Conservation (phyloP, 192 early-diverging fungal genomes). For the Coemansia sp. region DNA sequence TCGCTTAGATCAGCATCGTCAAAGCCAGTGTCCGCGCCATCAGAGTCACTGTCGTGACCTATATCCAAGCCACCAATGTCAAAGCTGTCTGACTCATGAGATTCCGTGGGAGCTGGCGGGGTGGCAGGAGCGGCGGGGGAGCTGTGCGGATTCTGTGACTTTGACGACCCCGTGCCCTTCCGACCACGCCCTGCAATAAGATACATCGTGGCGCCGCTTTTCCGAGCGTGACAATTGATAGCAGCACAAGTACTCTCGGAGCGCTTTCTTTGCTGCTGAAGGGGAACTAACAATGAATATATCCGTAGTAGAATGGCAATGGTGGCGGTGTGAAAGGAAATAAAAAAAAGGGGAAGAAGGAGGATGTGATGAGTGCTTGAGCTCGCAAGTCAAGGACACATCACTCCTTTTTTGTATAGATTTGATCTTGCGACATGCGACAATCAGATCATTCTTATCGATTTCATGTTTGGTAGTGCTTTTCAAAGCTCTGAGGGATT, state of each 20-base stretch:
- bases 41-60: neutral
- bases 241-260: neutral
- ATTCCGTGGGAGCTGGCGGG: neutral
- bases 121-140: neutral
- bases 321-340: neutral
- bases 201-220: conserved; percentile 9
- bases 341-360: neutral
- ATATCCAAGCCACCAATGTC: conserved; percentile 9
- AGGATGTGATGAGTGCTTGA: neutral
- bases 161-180: conserved; percentile 2
- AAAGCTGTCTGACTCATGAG: neutral
- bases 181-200: conserved; percentile 31
- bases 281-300: neutral
- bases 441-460: no score
- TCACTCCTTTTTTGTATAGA: neutral
- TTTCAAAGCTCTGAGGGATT: neutral
- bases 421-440: neutral
- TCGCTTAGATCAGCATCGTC: conserved; percentile 32
- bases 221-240: no score
- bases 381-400: neutral
- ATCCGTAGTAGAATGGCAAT: neutral
- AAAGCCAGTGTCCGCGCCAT: conserved; percentile 1
- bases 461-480: no score
- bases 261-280: neutral
- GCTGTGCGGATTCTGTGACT: neutral